Evolutionary conservation across 2,329 filamentous ascomycete species (phyloP).

Genomic region (Clathrospora elynae): DNA sequence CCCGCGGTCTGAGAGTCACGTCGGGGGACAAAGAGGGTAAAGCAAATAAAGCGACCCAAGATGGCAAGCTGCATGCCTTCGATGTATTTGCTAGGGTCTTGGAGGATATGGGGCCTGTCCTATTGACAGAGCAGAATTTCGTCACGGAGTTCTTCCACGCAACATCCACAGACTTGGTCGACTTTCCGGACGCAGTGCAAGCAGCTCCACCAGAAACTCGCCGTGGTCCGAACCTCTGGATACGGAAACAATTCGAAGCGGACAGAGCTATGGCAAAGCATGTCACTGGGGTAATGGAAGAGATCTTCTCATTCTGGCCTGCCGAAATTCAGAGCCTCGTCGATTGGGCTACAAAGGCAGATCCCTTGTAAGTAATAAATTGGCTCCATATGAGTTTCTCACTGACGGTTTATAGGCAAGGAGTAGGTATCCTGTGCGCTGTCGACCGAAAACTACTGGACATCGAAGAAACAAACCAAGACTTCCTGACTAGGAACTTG

Average conservation of each 20-base stretch:
- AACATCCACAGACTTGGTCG: slow-evolving; percentile 77
- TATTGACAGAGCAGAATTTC: slow-evolving; percentile 96
- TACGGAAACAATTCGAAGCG: slow-evolving; percentile 81
- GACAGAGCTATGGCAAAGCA: slow-evolving; percentile 84
- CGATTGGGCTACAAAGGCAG: slow-evolving; percentile 79
- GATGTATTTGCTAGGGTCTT: slow-evolving; percentile 81
- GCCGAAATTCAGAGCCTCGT: slow-evolving; percentile 77
- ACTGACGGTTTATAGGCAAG: slow-evolving; percentile 67
- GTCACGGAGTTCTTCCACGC: slow-evolving; percentile 96
- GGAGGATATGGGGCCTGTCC: slow-evolving; percentile 79
- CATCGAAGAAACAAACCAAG: slow-evolving; percentile 88
- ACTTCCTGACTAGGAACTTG: slow-evolving; percentile 80
- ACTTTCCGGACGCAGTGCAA: slow-evolving; percentile 81
- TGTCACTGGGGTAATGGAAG: slow-evolving; percentile 86
- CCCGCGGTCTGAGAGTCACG: slow-evolving; percentile 71
- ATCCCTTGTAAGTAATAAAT: slow-evolving; percentile 72
- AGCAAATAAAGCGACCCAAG: slow-evolving; percentile 61
- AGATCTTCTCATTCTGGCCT: slow-evolving; percentile 82
- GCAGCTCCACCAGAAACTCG: slow-evolving; percentile 69
- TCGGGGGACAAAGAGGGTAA: slow-evolving; percentile 65
- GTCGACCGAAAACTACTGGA: slow-evolving; percentile 79
- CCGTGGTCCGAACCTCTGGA: slow-evolving; percentile 71
- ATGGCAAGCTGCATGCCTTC: slow-evolving; percentile 72
- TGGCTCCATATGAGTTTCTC: background rate
- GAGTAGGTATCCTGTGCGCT: slow-evolving; percentile 80